Conservation (phyloP, 2,329 filamentous ascomycete species). For the Colletotrichum filicis region DNA sequence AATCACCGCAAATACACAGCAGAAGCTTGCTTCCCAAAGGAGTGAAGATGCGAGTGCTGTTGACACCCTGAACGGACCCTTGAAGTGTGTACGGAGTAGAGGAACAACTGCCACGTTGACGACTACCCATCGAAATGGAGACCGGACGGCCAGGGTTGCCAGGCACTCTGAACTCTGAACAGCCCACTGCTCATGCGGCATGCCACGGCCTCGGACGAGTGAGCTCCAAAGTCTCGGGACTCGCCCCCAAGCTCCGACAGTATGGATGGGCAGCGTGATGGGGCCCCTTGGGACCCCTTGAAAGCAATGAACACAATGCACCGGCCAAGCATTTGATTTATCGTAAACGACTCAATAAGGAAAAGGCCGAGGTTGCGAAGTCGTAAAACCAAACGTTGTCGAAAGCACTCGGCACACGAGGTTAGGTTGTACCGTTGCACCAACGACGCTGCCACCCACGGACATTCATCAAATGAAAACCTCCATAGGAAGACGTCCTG, state of each 20-base stretch:
- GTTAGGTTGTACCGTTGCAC: not conserved
- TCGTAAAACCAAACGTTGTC: not conserved
- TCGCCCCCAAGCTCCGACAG: constrained; percentile 4
- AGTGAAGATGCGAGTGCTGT: constrained; percentile 1
- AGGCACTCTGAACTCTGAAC: not conserved
- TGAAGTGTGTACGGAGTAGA: not conserved
- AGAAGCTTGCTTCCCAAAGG: no score
- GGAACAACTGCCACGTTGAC: constrained; percentile 27
- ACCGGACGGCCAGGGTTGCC: constrained; percentile 2
- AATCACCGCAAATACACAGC: not conserved
- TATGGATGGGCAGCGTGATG: constrained; percentile 3
- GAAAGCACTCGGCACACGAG: not conserved
- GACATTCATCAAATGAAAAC: not conserved
- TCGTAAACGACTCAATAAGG: constrained; percentile 28
- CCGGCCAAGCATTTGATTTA: not conserved
- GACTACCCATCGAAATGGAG: constrained; percentile 25
- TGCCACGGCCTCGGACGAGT: constrained; percentile 4
- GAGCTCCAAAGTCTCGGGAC: constrained; percentile 16
- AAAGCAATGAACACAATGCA: not conserved
- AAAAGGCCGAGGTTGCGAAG: not conserved
- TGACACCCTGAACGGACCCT: not conserved
- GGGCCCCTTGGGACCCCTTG: not conserved
- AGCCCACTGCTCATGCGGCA: not conserved
- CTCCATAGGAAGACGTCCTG: not conserved
- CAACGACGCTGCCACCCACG: not conserved